Base-by-base conservation (phyloP, 2,329 filamentous ascomycete species). In the Colletotrichum australisinense region DNA sequence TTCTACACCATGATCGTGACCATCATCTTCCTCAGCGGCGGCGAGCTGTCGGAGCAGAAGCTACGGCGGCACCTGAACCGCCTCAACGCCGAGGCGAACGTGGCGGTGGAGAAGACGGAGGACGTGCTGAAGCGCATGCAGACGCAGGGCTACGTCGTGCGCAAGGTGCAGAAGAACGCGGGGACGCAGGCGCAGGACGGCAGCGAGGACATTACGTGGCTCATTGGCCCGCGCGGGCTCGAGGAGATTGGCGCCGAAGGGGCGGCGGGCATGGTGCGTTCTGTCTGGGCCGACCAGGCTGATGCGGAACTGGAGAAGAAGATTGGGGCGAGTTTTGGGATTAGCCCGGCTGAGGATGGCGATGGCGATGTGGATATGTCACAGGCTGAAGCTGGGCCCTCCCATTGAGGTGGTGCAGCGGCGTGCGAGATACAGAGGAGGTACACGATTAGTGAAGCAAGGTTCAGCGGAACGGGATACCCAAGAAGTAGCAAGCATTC, bases 161-260 rank as follows among this genome's bases (percentile, higher is more conserved):
- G 91, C 75, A 88, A 92, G 63, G 88, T 92, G 24, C 95, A 98
- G 77, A 89, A 84, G 57, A 86, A 86, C 14, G 81, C 83, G 71
- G 80, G 79, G 80, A 83, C 82, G 8, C 77, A 85, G 52, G 83
- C 83, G 5, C 77, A 85, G 35, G 91, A 90, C 1, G 94, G 93
- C 30, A 94, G 97, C 49, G 92, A 96, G 75, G 87, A 90, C 2
- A 87, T 95, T 8, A 95, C 94, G 60, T 99, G 94, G 88, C 90
- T 93, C 69, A 90, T 98, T 16, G 97, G 97, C 0, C 93, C 95
- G 6, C 89, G 97, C 26, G 96, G 94, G 6, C 97, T 93, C 82
- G 88, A 95, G 8, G 97, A 98, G 82, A 90, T 98, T 46, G 94
- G 93, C 0, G 87, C 92, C n/a, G 88, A 91, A 63, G 94, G 93